Evolutionary conservation across 441 rosid species (phyloP).

Genomic region (Adansonia rubrostipa): DNA sequence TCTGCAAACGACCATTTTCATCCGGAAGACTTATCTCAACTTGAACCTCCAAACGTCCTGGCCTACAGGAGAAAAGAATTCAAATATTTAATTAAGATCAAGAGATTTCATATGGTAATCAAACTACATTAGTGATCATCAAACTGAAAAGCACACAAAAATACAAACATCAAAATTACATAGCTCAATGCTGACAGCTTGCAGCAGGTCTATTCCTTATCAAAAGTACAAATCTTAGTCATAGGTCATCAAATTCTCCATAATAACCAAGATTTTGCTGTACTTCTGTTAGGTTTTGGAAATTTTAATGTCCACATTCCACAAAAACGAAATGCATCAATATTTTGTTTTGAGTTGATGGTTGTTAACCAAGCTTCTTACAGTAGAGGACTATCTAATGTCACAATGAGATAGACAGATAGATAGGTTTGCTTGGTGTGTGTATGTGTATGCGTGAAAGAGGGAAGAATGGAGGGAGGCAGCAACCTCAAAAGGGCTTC

Average conservation of each 20-base stretch:
- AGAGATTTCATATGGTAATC: neutral
- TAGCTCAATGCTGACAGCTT: neutral
- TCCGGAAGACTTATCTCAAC: conserved; percentile 99
- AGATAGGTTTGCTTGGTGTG: neutral
- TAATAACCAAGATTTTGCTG: neutral
- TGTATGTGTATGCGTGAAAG: neutral
- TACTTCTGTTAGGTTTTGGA: neutral
- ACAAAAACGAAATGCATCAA: conserved; percentile 4
- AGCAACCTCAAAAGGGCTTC: conserved; percentile 94
- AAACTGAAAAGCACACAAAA: neutral
- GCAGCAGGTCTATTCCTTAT: conserved; percentile 2
- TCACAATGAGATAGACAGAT: neutral
- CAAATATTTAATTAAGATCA: conserved; percentile 22
- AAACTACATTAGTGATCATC: conserved; percentile 12
- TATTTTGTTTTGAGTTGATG: conserved; percentile 9
- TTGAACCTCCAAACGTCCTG: conserved; percentile 98
- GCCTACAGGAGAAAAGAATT: conserved; percentile 48
- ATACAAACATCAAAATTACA: neutral
- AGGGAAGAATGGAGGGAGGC: conserved; percentile 24
- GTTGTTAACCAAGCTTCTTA: conserved; percentile 16
- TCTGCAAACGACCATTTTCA: conserved; percentile 96
- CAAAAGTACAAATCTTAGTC: neutral
- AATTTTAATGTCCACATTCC: neutral
- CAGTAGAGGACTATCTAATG: conserved; percentile 6
- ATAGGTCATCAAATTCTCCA: conserved; percentile 9